A percentile compares a stretch with the other conserved stretches of the same genome.
phyloP scores from a whole-genome alignment of 2,329 filamentous ascomycete species.

The Tolypocladium endophyticum region DNA sequence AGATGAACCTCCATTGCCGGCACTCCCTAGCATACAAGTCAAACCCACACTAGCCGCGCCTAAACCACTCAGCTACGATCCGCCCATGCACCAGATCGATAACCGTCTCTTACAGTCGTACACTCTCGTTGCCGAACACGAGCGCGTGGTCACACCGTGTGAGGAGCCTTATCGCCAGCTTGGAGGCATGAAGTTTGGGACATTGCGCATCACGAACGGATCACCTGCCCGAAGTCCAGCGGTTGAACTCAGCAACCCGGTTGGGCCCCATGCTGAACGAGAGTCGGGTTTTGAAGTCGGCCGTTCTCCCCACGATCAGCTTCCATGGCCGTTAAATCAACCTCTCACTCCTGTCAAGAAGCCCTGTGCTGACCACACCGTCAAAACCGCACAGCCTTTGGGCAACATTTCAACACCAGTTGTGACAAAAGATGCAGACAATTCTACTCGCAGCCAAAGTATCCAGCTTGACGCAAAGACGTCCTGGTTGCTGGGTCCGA shows the following conservation, averaged over 20 bases:
- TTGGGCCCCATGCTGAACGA: not conserved
- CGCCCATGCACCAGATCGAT: not conserved
- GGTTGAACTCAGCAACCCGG: not conserved
- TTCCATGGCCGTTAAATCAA: not conserved
- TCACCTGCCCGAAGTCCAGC: conserved; percentile 33
- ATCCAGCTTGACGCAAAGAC: not conserved
- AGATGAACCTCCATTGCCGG: conserved; percentile 10
- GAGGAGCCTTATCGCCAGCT: conserved; percentile 49
- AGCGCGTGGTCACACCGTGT: conserved; percentile 27
- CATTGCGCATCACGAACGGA: conserved; percentile 52
- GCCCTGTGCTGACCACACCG: not conserved
- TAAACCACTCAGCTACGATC: not conserved
- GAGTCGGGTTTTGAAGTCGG: not conserved
- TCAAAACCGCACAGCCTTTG: not conserved
- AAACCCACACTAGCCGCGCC: conserved; percentile 19
- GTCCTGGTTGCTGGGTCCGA: not conserved
- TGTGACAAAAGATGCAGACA: not conserved
- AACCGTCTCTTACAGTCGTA: conserved; percentile 22
- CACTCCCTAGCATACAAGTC: conserved; percentile 23
- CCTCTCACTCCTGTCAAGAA: not conserved
- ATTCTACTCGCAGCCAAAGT: not conserved
- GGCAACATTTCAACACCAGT: too few species aligned
- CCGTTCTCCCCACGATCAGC: not conserved
- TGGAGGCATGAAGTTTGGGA: conserved; percentile 52
- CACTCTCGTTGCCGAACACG: conserved; percentile 6